Evolutionary conservation across 306 rosid species (phyloP).

Genomic region (Pyrus pyrifolia): DNA sequence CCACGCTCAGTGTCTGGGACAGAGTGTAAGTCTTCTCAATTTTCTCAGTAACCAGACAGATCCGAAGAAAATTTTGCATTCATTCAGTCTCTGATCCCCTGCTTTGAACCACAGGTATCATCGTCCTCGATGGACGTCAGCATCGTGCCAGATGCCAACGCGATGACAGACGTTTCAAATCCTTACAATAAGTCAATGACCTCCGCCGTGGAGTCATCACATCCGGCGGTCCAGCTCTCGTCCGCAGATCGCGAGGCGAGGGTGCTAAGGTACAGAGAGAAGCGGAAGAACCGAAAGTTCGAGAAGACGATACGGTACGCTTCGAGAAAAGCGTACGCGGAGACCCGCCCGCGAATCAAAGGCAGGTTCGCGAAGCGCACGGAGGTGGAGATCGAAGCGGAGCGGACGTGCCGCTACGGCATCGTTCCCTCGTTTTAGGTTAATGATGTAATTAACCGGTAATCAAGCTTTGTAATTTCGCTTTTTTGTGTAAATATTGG

Average conservation of each 20-base stretch:
- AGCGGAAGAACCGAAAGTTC: conserved; percentile 93
- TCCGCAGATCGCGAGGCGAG: conserved; percentile 84
- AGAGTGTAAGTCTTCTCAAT: conserved; percentile 56
- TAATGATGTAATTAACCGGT: neutral
- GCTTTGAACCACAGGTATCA: conserved; percentile 46
- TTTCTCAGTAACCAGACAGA: neutral
- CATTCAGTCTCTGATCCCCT: neutral
- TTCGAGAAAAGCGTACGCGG: conserved; percentile 90
- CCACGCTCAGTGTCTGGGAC: conserved; percentile 47
- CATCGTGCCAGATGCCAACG: conserved; percentile 68
- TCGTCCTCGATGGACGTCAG: conserved; percentile 81
- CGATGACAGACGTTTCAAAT: conserved; percentile 50
- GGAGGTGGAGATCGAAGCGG: conserved; percentile 43
- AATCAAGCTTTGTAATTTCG: neutral
- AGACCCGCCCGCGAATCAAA: conserved; percentile 88
- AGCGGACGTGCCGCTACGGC: conserved; percentile 59
- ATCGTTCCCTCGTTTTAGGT: conserved; percentile 64
- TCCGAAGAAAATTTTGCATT: neutral
- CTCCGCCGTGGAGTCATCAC: conserved; percentile 13
- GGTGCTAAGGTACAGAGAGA: conserved; percentile 93
- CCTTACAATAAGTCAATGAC: conserved; percentile 24
- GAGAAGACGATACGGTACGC: conserved; percentile 97
- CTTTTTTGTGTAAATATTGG: neutral
- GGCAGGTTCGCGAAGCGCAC: conserved; percentile 89
- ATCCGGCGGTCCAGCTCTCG: conserved; percentile 43